Base-by-base conservation (phyloP, 2,329 filamentous ascomycete genomes). In the Scytalidium lignicola region DNA sequence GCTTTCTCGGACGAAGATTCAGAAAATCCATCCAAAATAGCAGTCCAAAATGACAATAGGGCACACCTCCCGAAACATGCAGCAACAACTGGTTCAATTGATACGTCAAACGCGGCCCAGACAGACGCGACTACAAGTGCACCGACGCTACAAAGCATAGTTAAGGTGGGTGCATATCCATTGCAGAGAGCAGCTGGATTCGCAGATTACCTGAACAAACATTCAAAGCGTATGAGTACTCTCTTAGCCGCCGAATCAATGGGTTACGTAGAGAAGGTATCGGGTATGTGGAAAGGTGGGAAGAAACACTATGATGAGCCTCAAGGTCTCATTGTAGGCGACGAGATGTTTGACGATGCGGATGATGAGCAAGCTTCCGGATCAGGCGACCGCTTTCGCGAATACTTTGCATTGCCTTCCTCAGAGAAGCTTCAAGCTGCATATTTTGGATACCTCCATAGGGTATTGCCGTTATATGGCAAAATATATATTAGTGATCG, bases 221-320 rank as follows among this genome's bases (percentile, higher is more conserved):
- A 87, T 19, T 86, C 90, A 19, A 87, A 88, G 57, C 82, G 83
- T 28, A 88, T 97, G 83, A 89, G 88, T 52, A 88, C 76, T 22
- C 71, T 95, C 8, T 71, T 97, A 42, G 88, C 92, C 6, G 89
- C 86, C 0, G 91, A 96, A 65, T 95, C 92, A 0, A 95, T 96
- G 84, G 90, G 90, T 1, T 97, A 97, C 63, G 86, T 96, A 26
- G 91, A 95, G 63, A 97, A 96, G 67, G 91, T 97, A 0, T 95
- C 92, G 0, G 92, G 90, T 32, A 97, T 97, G 88, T 93, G 93
- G 83, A 88, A 90, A 57, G 93, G 93, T 28, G 89, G 89, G 12
- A 85, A 86, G 59, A 90, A 86, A 60, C 92, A 97, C 67, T 99
- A 97, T 61, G 83, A 86, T 44, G 86, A 80, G 41, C 74, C 75